Evolutionary conservation across 495 filamentous ascomycete genomes (phyloP), one percentile per base, ranked within the genome.

Genomic region (Annulohypoxylon bovei): DNA sequence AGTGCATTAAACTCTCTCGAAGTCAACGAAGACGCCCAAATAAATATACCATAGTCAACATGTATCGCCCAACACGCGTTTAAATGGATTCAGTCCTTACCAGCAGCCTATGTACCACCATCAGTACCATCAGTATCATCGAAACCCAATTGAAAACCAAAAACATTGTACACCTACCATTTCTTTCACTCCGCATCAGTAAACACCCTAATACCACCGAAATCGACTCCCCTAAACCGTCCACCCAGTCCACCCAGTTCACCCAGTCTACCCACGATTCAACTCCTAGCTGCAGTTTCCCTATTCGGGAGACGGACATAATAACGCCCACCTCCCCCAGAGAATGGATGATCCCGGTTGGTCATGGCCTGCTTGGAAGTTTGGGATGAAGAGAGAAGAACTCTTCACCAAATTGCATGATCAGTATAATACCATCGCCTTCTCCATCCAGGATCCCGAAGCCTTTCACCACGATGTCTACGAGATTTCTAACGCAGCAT

Each of bases 311-410:
- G 14, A 20, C 12, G 22, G 9, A 66, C 40, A 22, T 28, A n/a
- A 55, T 53, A 53, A 11, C 30, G 18, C 12, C 47, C 44, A 14
- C 61, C 33, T 57, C 58, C 14, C 11, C 53, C 68, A 65, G 72
- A 81, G 74, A 62, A 84, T 85, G 83, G 81, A 85, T 69, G 81
- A 83, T 56, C 75, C 78, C 12, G 75, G 76, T 66, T 81, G 72
- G 71, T 78, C 71, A 56, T 85, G 83, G 83, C 83, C 82, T 22
- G 75, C 79, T 47, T 85, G 83, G 83, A 84, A 84, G 57, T 85
- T 85, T 76, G 73, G 74, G 4, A 72, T 77, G 75, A 77, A 75
- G 71, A 76, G 75, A 44, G 71, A 73, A 22, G 75, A 77, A 6
- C 73, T 77, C 74, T 72, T 71, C 71, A 77, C 75, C 65, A 76